phyloP scores from a whole-genome alignment of 257 asterid species.

The Lantana camara region DNA sequence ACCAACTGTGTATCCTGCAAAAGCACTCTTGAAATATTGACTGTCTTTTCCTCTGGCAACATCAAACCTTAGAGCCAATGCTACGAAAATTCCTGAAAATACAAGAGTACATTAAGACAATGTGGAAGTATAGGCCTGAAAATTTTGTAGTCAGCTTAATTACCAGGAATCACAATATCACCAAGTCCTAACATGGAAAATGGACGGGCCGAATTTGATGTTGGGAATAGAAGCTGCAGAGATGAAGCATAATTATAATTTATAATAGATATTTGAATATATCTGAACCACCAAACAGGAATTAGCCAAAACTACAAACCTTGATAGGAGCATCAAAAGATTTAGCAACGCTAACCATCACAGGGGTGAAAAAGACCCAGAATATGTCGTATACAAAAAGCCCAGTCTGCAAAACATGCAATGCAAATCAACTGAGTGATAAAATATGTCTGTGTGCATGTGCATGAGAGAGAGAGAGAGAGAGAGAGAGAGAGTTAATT shows the following conservation, averaged over 20 bases:
- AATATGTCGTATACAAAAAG: constrained; percentile 80
- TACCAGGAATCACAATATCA: constrained; percentile 89
- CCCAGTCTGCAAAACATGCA: constrained; percentile 58
- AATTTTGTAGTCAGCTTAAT: not conserved
- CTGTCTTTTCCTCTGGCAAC: constrained; percentile 67
- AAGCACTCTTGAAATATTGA: constrained; percentile 79
- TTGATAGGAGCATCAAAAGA: constrained; percentile 90
- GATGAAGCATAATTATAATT: not conserved
- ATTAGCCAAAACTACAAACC: constrained; percentile 40
- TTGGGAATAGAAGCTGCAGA: constrained; percentile 83
- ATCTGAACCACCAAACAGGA: not conserved
- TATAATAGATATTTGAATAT: not conserved
- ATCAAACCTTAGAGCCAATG: constrained; percentile 80
- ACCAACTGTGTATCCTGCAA: constrained; percentile 66
- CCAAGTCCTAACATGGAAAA: constrained; percentile 94
- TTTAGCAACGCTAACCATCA: constrained; percentile 92
- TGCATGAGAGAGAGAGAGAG: no score
- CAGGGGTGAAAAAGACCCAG: constrained; percentile 93
- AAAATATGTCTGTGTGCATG: not conserved
- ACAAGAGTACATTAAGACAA: not conserved
- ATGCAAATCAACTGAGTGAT: constrained; percentile 5
- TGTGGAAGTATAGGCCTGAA: not conserved
- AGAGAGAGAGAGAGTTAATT: not conserved
- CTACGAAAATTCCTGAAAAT: constrained; percentile 79
- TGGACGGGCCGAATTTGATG: constrained; percentile 73